Evolutionary conservation across 2,329 filamentous ascomycete species (phyloP), one percentile per base, ranked within the genome.

Genomic region (Colletotrichum tropicale): DNA sequence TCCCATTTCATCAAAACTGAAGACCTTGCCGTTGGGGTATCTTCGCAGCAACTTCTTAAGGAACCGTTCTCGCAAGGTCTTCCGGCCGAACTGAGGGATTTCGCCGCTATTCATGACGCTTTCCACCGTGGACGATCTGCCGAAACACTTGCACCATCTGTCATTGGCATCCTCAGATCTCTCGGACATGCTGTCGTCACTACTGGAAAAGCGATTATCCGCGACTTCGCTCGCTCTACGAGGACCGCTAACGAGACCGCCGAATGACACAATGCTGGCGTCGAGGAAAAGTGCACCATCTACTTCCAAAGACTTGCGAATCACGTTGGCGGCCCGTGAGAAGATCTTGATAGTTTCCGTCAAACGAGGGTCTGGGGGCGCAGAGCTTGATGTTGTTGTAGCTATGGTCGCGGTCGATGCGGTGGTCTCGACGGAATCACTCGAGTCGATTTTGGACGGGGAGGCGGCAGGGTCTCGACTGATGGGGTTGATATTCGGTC

Each of bases 11-110:
- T 85, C 85, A 52, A 86, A 87, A 66, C 86, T 87, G 73, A 88
- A 90, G 1, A 89, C 83, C 73, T 85, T 85, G 0, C 89, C 89
- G 8, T 83, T 81, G 0, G 88, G 88, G 71, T 90, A 88, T 4
- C 85, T 81, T 7, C 84, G 84, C 3, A 89, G 79, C 10, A 90
- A 82, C 2, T 81, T 82, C 4, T 82, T 82, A 8, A 90, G 80
- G 15, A 88, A 84, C 7, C 78, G 81, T 64, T 88, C 85, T 0
- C 85, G 82, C 2, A 89, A 72, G 3, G 80, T 78, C 24, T 79
- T 75, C 5, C 78, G 70, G 15, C 55, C 61, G 12, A 43, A 43
- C 28, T 73, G 74, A 4, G 78, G 74, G 6, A 71, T 60, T 28
- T 81, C 78, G 7, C 77, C 82, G 32, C 85, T 77, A 61, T 84